These are phyloP conservation scores for Priceomyces haplophilus DNA, from an alignment of 805 yeast genomes.

Conservation along the genomic window DNA sequence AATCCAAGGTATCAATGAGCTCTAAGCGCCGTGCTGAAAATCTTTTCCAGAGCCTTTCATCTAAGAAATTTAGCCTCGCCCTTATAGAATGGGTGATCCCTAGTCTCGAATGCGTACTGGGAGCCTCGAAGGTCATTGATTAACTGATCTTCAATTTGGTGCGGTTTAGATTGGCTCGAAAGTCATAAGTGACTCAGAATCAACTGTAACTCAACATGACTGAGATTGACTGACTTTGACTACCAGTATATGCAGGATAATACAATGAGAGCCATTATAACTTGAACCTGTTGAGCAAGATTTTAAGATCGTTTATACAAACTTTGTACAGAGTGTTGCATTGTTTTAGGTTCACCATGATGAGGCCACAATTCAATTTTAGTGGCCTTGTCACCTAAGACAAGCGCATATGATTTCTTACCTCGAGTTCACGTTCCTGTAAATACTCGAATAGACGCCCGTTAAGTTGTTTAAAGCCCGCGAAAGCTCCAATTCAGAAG, in stretches of 20 bases:
- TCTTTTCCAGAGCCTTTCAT: slow-evolving; percentile 82
- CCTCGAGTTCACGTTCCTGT: too few species aligned
- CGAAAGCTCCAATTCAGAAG: neutral
- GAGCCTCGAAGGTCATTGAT: slow-evolving; percentile 1
- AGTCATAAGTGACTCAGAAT: neutral
- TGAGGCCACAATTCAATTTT: too few species aligned
- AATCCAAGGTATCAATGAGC: slow-evolving; percentile 71
- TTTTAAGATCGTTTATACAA: too few species aligned
- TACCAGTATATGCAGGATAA: too few species aligned
- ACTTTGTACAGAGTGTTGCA: too few species aligned
- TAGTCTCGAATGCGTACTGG: slow-evolving; percentile 12
- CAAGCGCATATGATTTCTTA: too few species aligned
- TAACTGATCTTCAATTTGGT: neutral
- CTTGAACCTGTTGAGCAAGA: too few species aligned
- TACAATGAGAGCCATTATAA: too few species aligned
- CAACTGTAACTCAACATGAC: neutral
- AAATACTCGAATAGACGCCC: neutral
- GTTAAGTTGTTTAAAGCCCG: neutral
- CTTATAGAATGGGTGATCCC: slow-evolving; percentile 61
- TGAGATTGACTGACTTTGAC: neutral
- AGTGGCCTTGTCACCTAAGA: too few species aligned
- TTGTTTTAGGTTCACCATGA: too few species aligned
- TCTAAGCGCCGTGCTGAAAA: slow-evolving; percentile 90
- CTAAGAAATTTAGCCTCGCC: slow-evolving; percentile 65
- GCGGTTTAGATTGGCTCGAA: neutral